Base-by-base conservation (phyloP, 768 basidiomycete genomes). In the Kwoniella europaea region DNA sequence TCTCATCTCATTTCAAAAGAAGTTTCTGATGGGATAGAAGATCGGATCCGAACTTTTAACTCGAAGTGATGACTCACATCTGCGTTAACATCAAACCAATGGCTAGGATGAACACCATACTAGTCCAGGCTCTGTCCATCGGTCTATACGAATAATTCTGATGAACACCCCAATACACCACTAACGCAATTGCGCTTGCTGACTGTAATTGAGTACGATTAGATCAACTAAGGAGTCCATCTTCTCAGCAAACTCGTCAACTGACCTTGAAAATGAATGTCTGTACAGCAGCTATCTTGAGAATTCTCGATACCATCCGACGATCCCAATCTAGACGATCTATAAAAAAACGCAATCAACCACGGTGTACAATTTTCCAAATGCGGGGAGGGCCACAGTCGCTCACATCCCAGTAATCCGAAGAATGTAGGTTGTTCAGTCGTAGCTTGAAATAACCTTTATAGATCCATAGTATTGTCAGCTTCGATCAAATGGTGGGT, bases 381-480 rank as follows among this genome's bases (percentile, higher is more conserved):
- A 16, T 10, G 3, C 13, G 44, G 42, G 27, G 41, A 12, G 18
- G 24, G 12, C 57, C 5, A 16, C 7, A 16, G 13, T n/a, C 18
- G 44, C 59, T 61, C 20, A 61, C 59, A 79, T 10, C 73, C 73
- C 24, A 74, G 27, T 6, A 79, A 61, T 0, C 75, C 77, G 44
- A 79, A 7, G 54, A 79, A 79, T 7, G 73, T 74, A 2, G 68
- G 55, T 43, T 79, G 77, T 58, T 79, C 77, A 2, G 75, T 76
- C 29, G 77, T 79, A 3, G 77, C 77, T 68, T 79, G 76, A 58
- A 78, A 76, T 20, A 77, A 44, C 76, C 75, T 76, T 10, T 41
- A n/a, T n/a, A 13, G 9, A 4, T 12, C 7, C 27, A 42, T 29
- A 0, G 27, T 27, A 2, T 35, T 35, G 35, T 35, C n/a, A 44